A percentile compares a stretch with the other conserved stretches of the same genome.
Evolutionary conservation across 1,139 yeast genomes (phyloP).

Genomic region (Yamadazyma dendronema): DNA sequence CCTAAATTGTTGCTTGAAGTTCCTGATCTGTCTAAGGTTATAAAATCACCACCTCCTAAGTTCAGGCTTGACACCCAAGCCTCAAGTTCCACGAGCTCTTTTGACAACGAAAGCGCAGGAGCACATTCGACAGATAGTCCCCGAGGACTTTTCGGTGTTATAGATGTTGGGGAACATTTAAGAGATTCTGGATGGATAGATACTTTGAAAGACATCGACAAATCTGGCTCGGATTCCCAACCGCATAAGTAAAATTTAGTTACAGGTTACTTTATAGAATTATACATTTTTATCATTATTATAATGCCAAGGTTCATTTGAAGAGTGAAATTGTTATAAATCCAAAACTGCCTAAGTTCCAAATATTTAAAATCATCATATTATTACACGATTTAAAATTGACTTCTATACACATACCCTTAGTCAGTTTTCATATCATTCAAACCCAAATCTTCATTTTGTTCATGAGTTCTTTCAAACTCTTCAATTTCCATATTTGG

Average conservation of each 20-base stretch:
- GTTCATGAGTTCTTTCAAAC: constrained; percentile 80
- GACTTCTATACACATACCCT: not conserved
- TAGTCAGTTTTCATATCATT: constrained; percentile 65
- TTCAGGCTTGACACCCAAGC: constrained; percentile 5
- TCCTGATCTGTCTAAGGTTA: constrained; percentile 12
- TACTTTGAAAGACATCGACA: constrained; percentile 18
- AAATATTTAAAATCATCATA: constrained; percentile 5
- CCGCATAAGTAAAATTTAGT: not conserved
- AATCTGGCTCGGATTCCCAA: not conserved
- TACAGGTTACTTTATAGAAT: not conserved
- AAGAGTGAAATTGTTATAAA: too few relatives aligned
- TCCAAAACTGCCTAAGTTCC: not conserved
- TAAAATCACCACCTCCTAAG: constrained; percentile 1
- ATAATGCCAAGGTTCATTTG: too few relatives aligned
- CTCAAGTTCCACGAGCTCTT: constrained; percentile 2
- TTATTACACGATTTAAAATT: not conserved
- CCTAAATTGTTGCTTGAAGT: constrained; percentile 22
- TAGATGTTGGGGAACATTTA: constrained; percentile 25
- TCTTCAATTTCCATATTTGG: constrained; percentile 94
- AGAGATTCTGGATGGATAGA: constrained; percentile 29
- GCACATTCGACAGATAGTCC: not conserved
- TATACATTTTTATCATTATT: too few relatives aligned
- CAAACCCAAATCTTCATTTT: constrained; percentile 90
- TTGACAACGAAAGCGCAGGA: not conserved
- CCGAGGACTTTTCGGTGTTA: constrained; percentile 19